Evolutionary conservation across 495 filamentous ascomycete species (phyloP).

Genomic region (Stereocaulon alpinum): DNA sequence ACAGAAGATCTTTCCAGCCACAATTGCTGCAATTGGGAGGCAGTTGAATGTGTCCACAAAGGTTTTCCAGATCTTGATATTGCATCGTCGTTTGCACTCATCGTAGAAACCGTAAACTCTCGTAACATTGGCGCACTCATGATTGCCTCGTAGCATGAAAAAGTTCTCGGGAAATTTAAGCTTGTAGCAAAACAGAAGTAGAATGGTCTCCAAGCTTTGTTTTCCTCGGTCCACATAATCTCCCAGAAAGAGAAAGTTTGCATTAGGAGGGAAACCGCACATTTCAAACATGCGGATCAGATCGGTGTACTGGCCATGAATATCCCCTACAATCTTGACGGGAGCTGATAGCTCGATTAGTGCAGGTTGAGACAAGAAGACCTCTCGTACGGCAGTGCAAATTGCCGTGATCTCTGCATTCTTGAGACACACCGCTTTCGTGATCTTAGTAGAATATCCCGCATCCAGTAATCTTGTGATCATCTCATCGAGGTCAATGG

Average conservation of each 20-base stretch:
- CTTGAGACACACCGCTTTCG: constrained; percentile 92
- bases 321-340: constrained; percentile 97
- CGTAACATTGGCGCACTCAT: constrained; percentile 98
- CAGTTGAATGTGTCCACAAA: constrained; percentile 98
- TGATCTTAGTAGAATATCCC: constrained; percentile 90
- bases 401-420: constrained; percentile 95
- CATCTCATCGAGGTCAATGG: constrained; percentile 92
- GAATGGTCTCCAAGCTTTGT: constrained; percentile 92
- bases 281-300: constrained; percentile 97
- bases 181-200: constrained; percentile 95
- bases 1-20: constrained; percentile 98
- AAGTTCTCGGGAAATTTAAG: constrained; percentile 99
- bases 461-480: constrained; percentile 91
- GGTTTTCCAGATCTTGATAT: constrained; percentile 98
- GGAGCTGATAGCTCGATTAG: constrained; percentile 88
- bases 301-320: constrained; percentile 97
- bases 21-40: constrained; percentile 89
- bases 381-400: constrained; percentile 74
- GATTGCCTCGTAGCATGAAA: constrained; percentile 92
- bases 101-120: constrained; percentile 99
- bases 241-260: constrained; percentile 93
- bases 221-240: constrained; percentile 98
- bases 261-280: constrained; percentile 90
- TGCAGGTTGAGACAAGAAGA: constrained; percentile 85
- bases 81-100: constrained; percentile 94